A percentile compares a stretch with the other conserved stretches of the same genome.
Conservation (phyloP, 106 monocot genomes). For the Apostasia ramifera region DNA sequence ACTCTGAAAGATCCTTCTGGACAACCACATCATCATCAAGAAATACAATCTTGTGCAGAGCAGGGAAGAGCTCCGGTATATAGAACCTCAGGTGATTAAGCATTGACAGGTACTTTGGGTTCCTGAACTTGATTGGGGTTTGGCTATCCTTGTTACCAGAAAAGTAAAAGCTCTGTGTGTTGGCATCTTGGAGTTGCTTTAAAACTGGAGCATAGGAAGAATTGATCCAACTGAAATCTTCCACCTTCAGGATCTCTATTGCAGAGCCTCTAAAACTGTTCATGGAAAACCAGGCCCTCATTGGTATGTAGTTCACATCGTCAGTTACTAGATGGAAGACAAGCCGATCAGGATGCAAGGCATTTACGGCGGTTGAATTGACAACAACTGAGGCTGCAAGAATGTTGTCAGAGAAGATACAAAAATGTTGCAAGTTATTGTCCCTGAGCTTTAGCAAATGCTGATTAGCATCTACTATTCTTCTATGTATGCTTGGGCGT, state of each 20-base stretch:
- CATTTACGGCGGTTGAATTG: constrained; percentile 25
- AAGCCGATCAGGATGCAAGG: constrained; percentile 18
- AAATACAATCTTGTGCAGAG: constrained; percentile 20
- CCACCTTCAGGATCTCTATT: constrained; percentile 25
- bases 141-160: constrained; percentile 7
- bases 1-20: constrained; percentile 23
- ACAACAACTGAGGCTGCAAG: constrained; percentile 32
- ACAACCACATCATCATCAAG: constrained; percentile 31
- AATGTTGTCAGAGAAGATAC: constrained; percentile 33
- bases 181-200: constrained; percentile 9
- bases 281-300: constrained; percentile 32
- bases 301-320: constrained; percentile 30
- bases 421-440: constrained; percentile 34
- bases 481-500: constrained; percentile 22
- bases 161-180: constrained; percentile 6
- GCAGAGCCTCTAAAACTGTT: constrained; percentile 17
- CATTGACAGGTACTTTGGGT: constrained; percentile 31
- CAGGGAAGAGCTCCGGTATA: constrained; percentile 30
- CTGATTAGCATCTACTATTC: constrained; percentile 11
- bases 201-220: constrained; percentile 21
- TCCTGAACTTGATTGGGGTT: constrained; percentile 28
- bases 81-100: constrained; percentile 32
- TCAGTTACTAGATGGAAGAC: constrained; percentile 35
- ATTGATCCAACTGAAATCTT: constrained; percentile 35
- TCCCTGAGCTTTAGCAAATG: constrained; percentile 31